Percentiles rank a stretch among this genome's conserved stretches.
These are phyloP conservation scores for Parsonsia alboflavescens DNA, from an alignment of 257 asterid species.

Conservation along the genomic window DNA sequence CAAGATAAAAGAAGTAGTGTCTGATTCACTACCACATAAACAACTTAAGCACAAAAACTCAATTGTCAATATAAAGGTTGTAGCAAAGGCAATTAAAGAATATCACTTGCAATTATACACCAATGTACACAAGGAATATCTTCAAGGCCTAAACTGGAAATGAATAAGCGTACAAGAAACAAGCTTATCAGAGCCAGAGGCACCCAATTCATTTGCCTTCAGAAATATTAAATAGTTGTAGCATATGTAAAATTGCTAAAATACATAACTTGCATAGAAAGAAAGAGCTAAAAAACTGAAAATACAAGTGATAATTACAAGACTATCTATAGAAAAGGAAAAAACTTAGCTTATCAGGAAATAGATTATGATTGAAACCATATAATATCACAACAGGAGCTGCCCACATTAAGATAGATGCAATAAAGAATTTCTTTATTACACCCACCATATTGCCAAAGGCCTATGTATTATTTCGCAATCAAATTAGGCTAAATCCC, in stretches of 20 bases:
- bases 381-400: conserved; percentile 60
- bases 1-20: background rate
- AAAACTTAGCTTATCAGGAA: conserved; percentile 48
- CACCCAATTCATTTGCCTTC: background rate
- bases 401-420: conserved; percentile 57
- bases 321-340: too few relatives aligned
- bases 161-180: background rate
- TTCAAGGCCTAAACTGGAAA: background rate
- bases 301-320: too few relatives aligned
- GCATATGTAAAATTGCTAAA: background rate
- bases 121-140: background rate
- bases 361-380: conserved; percentile 46
- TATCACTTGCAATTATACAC: background rate
- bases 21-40: too few relatives aligned
- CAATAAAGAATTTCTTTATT: conserved; percentile 51
- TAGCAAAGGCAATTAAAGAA: background rate
- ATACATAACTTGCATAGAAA: background rate
- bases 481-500: background rate
- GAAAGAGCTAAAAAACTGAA: background rate
- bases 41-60: background rate
- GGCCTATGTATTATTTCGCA: background rate
- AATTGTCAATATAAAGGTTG: background rate
- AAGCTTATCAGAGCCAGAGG: background rate
- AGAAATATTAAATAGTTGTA: background rate
- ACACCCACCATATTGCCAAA: conserved; percentile 46